Percentiles rank a stretch among this genome's conserved stretches.
phyloP scores from a whole-genome alignment of 352 stramenopile genomes.

The Pythium dissimile region DNA sequence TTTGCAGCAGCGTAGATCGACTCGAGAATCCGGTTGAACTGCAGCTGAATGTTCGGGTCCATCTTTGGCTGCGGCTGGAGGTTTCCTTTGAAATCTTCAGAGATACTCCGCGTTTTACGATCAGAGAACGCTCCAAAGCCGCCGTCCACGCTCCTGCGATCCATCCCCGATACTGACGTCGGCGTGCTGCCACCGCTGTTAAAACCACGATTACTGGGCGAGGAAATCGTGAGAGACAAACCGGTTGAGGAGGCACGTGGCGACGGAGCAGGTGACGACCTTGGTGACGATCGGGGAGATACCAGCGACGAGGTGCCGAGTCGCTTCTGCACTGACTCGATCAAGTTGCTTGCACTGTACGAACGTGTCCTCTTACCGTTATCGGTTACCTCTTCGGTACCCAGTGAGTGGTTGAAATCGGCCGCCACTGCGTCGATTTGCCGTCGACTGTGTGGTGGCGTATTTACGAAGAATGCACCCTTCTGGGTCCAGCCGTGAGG shows the following conservation, averaged over 20 bases:
- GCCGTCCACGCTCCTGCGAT: slow-evolving; percentile 55
- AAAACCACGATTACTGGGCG: slow-evolving; percentile 60
- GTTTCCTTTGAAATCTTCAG: slow-evolving; percentile 73
- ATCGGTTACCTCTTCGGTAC: slow-evolving; percentile 55
- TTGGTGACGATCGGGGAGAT: slow-evolving; percentile 56
- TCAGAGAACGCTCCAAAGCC: slow-evolving; percentile 41
- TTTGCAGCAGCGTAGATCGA: slow-evolving; percentile 85
- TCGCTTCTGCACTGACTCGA: slow-evolving; percentile 82
- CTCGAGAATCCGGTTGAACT: slow-evolving; percentile 80
- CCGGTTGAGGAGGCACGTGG: slow-evolving; percentile 33
- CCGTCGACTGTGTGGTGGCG: slow-evolving; percentile 75
- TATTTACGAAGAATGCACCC: slow-evolving; percentile 84
- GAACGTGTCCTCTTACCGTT: slow-evolving; percentile 56
- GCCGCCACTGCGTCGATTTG: slow-evolving; percentile 86
- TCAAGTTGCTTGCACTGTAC: slow-evolving; percentile 81
- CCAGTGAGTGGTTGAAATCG: slow-evolving; percentile 84
- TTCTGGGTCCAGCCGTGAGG: slow-evolving; percentile 83
- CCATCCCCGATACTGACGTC: slow-evolving; percentile 40
- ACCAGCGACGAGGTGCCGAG: slow-evolving; percentile 59
- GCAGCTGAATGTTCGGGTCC: slow-evolving; percentile 78
- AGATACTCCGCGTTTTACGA: slow-evolving; percentile 70
- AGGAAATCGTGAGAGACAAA: slow-evolving; percentile 75
- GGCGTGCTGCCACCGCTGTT: slow-evolving; percentile 64
- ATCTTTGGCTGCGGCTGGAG: slow-evolving; percentile 71
- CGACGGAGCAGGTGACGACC: slow-evolving; percentile 55